phyloP scores from a whole-genome alignment of 176 grass and related monocot genomes.

The Oryza coarctata region DNA sequence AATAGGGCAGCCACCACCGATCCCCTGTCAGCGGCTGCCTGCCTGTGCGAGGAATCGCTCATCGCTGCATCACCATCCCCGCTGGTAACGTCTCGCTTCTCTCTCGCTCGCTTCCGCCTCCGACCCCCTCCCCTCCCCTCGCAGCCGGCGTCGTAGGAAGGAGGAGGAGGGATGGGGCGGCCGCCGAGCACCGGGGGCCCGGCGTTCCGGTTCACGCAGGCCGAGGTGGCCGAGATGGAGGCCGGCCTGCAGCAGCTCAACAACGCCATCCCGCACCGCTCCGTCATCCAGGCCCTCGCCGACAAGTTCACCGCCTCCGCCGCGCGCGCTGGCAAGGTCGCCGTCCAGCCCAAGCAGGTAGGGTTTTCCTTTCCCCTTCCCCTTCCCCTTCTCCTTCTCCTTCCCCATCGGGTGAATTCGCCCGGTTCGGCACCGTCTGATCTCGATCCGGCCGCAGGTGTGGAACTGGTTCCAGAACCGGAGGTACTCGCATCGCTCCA shows the following conservation, averaged over 20 bases:
- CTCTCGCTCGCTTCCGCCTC: neutral
- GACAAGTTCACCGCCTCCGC: constrained; percentile 84
- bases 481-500: constrained; percentile 89
- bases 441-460: constrained; percentile 50
- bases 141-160: neutral
- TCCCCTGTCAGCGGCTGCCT: neutral
- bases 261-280: constrained; percentile 67
- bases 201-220: constrained; percentile 79
- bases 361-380: neutral
- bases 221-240: constrained; percentile 95
- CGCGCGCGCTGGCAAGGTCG: constrained; percentile 64
- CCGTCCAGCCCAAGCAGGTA: constrained; percentile 91
- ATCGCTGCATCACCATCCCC: neutral
- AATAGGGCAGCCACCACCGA: neutral
- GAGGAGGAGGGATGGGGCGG: constrained; percentile 55
- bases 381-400: neutral
- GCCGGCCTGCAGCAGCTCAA: constrained; percentile 67
- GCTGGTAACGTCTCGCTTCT: constrained; percentile 3
- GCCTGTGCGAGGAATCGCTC: neutral
- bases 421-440: neutral
- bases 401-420: too few species aligned
- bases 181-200: constrained; percentile 69
- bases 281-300: constrained; percentile 60
- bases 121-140: neutral
- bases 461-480: constrained; percentile 99